These are phyloP conservation scores for Rhodomyrtus tomentosa DNA, from an alignment of 345 rosid species.

Conservation along the genomic window DNA sequence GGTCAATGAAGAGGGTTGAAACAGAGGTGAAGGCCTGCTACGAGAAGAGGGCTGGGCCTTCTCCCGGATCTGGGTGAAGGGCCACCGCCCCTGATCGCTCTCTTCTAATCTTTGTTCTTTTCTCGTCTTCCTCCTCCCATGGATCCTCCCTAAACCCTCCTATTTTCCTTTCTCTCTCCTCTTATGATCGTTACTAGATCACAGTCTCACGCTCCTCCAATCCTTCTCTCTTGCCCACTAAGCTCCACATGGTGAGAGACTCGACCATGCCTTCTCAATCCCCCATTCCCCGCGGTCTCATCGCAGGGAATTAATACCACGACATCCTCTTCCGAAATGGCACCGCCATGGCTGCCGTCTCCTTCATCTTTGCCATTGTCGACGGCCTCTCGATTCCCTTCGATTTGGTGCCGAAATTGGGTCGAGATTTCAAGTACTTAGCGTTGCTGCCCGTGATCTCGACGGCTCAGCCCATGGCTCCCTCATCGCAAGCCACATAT, in stretches of 20 bases:
- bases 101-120: too few species aligned
- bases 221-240: background rate
- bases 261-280: constrained; percentile 14
- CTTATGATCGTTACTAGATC: background rate
- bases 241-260: constrained; percentile 3
- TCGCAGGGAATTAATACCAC: constrained; percentile 89
- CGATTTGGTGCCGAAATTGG: constrained; percentile 56
- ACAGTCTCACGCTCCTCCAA: background rate
- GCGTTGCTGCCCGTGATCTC: constrained; percentile 15
- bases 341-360: constrained; percentile 52
- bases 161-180: background rate
- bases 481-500: too few species aligned
- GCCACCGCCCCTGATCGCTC: too few species aligned
- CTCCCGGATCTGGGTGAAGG: too few species aligned
- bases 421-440: constrained; percentile 56
- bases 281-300: constrained; percentile 35
- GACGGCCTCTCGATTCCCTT: constrained; percentile 42
- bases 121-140: background rate
- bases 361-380: constrained; percentile 65
- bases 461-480: too few species aligned
- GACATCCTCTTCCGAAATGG: constrained; percentile 60
- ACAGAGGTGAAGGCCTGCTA: too few species aligned
- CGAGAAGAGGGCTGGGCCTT: too few species aligned
- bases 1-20: too few species aligned
- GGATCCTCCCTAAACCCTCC: background rate